Base-by-base conservation (phyloP, 2,329 filamentous ascomycete species). In the Thelonectria olida region DNA sequence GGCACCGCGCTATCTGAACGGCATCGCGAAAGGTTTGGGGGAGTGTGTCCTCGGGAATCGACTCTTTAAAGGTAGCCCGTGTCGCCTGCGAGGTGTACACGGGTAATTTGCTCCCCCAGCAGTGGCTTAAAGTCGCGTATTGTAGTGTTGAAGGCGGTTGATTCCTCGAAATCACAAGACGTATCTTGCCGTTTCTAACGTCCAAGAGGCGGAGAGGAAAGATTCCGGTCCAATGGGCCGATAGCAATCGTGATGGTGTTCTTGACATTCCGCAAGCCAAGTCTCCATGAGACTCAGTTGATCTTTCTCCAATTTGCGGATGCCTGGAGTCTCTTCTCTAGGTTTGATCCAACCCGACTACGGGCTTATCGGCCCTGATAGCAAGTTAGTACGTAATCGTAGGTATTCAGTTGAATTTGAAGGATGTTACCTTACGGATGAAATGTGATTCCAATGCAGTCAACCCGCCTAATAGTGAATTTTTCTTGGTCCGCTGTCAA, bases 101-200 rank as follows among this genome's bases (percentile, higher is more conserved):
- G 7, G 25, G 28, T 15, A 31, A 15, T 8, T 31, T 13, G 20
- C n/a, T 15, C 17, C 45, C 45, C 45, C 13, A 49, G 28, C 45
- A 49, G 28, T 49, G 19, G 7, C 45, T 49, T n/a, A 49, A 49
- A 19, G 45, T 34, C 23, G 45, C 45, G 19, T 49, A 49, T 49
- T 25, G 23, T 20, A 31, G 15, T 2, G 15, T 22, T 31, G 45
- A 49, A 34, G 13, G 15, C 7, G 25, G 25, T 31, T 49, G 25
- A 19, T 49, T 49, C 45, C 12, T 28, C 5, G 22, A 47, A 8
- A 25, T 9, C 44, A 47, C 44, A 19, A 47, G 44, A 25, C 13
- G 44, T 10, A 47, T 25, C 19, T 42, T 42, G 12, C 38, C 27
- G 7, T 42, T 42, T 20, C n/a, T 19, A 6, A 42, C 17, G 17